These are phyloP conservation scores for Ceratorhiza oryzae-sativae DNA, from an alignment of 1,284 basidiomycete genomes.

Conservation along the genomic window DNA sequence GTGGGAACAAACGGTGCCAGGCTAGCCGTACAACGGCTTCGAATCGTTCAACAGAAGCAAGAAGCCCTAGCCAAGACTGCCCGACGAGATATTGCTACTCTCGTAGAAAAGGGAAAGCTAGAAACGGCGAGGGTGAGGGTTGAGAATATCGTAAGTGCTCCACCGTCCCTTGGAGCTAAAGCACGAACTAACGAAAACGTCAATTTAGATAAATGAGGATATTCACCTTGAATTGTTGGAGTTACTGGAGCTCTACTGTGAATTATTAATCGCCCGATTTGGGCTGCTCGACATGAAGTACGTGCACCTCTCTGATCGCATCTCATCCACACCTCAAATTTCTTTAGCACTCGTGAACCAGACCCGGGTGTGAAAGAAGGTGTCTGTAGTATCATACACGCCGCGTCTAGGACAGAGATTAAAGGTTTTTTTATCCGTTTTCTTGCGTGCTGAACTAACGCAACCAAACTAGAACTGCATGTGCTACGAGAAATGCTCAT, in stretches of 20 bases:
- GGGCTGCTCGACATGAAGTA: conserved; percentile 87
- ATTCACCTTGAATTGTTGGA: conserved; percentile 87
- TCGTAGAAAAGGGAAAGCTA: conserved; percentile 78
- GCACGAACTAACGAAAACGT: not conserved
- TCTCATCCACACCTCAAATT: not conserved
- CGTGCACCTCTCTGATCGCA: conserved; percentile 47
- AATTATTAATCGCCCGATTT: conserved; percentile 91
- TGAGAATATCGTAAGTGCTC: conserved; percentile 60
- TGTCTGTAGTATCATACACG: conserved; percentile 72
- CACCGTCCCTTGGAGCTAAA: not conserved
- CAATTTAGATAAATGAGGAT: conserved; percentile 78
- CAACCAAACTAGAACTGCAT: conserved; percentile 73
- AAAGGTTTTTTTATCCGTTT: conserved; percentile 65
- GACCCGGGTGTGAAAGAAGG: conserved; percentile 82
- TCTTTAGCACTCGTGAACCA: conserved; percentile 73
- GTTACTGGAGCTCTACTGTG: conserved; percentile 91
- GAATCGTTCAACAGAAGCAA: conserved; percentile 92
- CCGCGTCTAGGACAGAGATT: conserved; percentile 88
- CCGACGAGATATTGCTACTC: conserved; percentile 77
- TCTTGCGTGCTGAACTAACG: conserved; percentile 7
- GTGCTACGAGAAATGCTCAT: conserved; percentile 90
- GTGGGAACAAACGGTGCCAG: conserved; percentile 55
- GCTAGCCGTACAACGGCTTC: conserved; percentile 87
- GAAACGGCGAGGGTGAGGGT: conserved; percentile 86
- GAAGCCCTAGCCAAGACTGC: conserved; percentile 87